A percentile compares a stretch with the other conserved stretches of the same genome.
phyloP scores from a whole-genome alignment of 768 basidiomycete species.

The Lactarius vividus region DNA sequence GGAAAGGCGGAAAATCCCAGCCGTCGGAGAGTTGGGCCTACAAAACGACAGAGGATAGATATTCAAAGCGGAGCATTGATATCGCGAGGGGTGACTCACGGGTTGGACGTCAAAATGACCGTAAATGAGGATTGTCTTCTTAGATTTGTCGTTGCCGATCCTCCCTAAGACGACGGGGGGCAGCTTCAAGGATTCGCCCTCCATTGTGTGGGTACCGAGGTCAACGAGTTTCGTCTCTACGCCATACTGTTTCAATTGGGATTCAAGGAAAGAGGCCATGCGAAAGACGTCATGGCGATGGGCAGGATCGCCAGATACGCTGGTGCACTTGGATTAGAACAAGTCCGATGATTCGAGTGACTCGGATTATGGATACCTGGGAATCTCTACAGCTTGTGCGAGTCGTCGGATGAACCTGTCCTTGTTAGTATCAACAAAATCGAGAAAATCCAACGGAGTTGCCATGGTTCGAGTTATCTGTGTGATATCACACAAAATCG shows the following conservation, averaged over 20 bases:
- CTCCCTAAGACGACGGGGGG: constrained; percentile 83
- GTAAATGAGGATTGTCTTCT: constrained; percentile 93
- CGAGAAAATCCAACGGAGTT: constrained; percentile 35
- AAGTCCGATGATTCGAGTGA: background rate
- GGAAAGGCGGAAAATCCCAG: constrained; percentile 87
- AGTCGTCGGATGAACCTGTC: constrained; percentile 76
- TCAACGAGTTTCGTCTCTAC: constrained; percentile 72
- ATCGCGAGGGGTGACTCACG: constrained; percentile 40
- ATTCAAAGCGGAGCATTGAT: background rate
- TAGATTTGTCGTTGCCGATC: constrained; percentile 78
- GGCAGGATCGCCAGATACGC: constrained; percentile 67
- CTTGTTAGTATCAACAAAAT: constrained; percentile 67
- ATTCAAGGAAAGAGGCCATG: constrained; percentile 84
- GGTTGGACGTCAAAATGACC: constrained; percentile 97
- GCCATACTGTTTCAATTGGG: constrained; percentile 71
- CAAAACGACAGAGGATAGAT: background rate
- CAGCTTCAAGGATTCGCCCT: constrained; percentile 67
- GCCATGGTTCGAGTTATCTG: constrained; percentile 33
- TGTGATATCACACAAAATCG: background rate
- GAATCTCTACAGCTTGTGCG: constrained; percentile 78
- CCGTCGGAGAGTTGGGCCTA: constrained; percentile 62
- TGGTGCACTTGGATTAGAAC: constrained; percentile 20
- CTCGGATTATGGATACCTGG: constrained; percentile 45
- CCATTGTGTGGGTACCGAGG: constrained; percentile 72
- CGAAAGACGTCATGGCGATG: constrained; percentile 73